A percentile compares a stretch with the other conserved stretches of the same genome.
These are phyloP conservation scores for Scedosporium apiospermum DNA, from an alignment of 2,329 filamentous ascomycete genomes.

Conservation along the genomic window DNA sequence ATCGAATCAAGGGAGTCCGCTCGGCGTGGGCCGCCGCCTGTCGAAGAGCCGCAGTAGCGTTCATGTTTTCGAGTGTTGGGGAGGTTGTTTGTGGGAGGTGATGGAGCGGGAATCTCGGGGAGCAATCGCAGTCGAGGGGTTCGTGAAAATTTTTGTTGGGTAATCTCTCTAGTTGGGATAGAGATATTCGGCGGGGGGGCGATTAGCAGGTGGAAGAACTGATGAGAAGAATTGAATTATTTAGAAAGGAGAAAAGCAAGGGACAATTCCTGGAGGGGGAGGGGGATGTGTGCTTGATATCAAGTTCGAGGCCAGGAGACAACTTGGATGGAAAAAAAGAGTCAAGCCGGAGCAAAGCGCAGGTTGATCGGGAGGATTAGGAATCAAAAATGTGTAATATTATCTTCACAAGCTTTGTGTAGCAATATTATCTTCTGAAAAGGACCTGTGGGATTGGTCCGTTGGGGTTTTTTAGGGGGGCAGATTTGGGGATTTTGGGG, in stretches of 20 bases:
- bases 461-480: not conserved
- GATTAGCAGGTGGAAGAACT: not conserved
- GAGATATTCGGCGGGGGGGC: not conserved
- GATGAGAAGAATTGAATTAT: not conserved
- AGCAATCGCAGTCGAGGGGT: not conserved
- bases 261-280: not conserved
- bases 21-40: constrained; percentile 50
- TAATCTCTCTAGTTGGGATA: not conserved
- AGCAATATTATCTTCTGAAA: not conserved
- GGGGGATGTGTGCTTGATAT: not conserved
- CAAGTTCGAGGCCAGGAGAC: not conserved
- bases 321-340: not conserved
- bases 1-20: constrained; percentile 52
- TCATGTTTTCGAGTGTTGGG: constrained; percentile 29
- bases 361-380: constrained; percentile 3
- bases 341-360: not conserved
- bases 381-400: constrained; percentile 4
- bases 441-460: not conserved
- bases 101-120: not conserved
- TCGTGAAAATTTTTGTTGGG: not conserved
- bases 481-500: not conserved
- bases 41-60: constrained; percentile 45
- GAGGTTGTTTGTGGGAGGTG: not conserved
- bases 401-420: constrained; percentile 5
- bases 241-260: not conserved